phyloP scores from a whole-genome alignment of 805 yeast genomes.

The Lipomyces yamadae region DNA sequence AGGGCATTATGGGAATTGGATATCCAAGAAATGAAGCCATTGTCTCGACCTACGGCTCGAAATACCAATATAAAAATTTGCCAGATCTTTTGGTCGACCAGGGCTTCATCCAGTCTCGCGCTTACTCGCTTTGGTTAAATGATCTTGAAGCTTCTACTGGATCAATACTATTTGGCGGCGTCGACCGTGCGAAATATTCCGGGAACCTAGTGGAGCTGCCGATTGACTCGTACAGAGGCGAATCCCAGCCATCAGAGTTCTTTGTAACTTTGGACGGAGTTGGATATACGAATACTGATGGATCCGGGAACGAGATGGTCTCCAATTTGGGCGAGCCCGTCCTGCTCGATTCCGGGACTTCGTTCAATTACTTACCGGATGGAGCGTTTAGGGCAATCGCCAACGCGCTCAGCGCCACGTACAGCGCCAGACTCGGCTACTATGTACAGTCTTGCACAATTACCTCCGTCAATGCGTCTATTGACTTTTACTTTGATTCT shows the following conservation, averaged over 20 bases:
- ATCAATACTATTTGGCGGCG: conserved; percentile 54
- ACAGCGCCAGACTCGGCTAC: conserved; percentile 47
- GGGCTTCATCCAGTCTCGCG: conserved; percentile 59
- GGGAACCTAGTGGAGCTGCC: conserved; percentile 47
- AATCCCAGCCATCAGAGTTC: conserved; percentile 30
- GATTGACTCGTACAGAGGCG: conserved; percentile 20
- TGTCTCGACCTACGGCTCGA: conserved; percentile 36
- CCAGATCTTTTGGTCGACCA: conserved; percentile 63
- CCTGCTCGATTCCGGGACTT: conserved; percentile 61
- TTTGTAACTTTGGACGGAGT: conserved; percentile 30
- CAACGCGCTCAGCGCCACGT: conserved; percentile 49
- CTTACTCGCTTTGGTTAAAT: conserved; percentile 67
- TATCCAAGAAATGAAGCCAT: conserved; percentile 46
- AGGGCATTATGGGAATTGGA: conserved; percentile 56
- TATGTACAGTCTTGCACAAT: conserved; percentile 51
- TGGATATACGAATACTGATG: conserved; percentile 24
- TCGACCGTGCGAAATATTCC: conserved; percentile 54
- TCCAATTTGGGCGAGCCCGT: conserved; percentile 45
- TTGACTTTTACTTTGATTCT: conserved; percentile 60
- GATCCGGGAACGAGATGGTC: conserved; percentile 9
- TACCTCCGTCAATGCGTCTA: conserved; percentile 39
- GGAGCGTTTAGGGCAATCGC: conserved; percentile 44
- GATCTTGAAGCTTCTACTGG: conserved; percentile 42
- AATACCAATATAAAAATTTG: conserved; percentile 59
- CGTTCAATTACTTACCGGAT: conserved; percentile 56